Evolutionary conservation across 495 filamentous ascomycete species (phyloP).

Genomic region (Aspergillus panamensis): DNA sequence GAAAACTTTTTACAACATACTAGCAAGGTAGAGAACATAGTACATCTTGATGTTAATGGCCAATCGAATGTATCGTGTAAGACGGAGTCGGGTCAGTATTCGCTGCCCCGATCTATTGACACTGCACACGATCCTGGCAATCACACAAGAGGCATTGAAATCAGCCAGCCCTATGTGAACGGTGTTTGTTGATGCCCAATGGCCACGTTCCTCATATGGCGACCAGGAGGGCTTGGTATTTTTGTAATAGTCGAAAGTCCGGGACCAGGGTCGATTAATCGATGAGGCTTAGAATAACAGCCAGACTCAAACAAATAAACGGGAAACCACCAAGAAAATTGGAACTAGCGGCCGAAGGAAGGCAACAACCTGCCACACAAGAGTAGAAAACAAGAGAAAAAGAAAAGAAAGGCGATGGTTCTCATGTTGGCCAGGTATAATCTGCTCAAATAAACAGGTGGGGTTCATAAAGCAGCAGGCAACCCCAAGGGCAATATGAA

Average conservation of each 20-base stretch:
- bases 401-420: slow-evolving; percentile 21
- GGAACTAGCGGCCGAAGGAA: slow-evolving; percentile 13
- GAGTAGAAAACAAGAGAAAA: slow-evolving; percentile 22
- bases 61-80: slow-evolving; percentile 25
- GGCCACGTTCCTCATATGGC: slow-evolving; percentile 21
- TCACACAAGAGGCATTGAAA: slow-evolving; percentile 34
- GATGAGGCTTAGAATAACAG: slow-evolving; percentile 17
- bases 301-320: slow-evolving; percentile 10
- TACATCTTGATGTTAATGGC: slow-evolving; percentile 47
- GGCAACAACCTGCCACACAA: slow-evolving; percentile 15
- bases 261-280: slow-evolving; percentile 20
- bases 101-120: slow-evolving; percentile 27
- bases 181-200: slow-evolving; percentile 37
- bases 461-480: slow-evolving; percentile 19
- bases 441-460: slow-evolving; percentile 28
- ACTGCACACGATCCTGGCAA: slow-evolving; percentile 31
- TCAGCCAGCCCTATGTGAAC: slow-evolving; percentile 18
- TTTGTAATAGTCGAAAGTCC: slow-evolving; percentile 17
- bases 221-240: slow-evolving; percentile 10
- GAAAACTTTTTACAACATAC: slow-evolving; percentile 43
- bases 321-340: slow-evolving; percentile 16
- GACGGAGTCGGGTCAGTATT: slow-evolving; percentile 23
- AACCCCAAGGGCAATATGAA: slow-evolving; percentile 4
- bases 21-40: slow-evolving; percentile 66
- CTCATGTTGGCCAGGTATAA: slow-evolving; percentile 22